Conservation (phyloP, 352 stramenopile species). For the Pythium scleroteichum region DNA sequence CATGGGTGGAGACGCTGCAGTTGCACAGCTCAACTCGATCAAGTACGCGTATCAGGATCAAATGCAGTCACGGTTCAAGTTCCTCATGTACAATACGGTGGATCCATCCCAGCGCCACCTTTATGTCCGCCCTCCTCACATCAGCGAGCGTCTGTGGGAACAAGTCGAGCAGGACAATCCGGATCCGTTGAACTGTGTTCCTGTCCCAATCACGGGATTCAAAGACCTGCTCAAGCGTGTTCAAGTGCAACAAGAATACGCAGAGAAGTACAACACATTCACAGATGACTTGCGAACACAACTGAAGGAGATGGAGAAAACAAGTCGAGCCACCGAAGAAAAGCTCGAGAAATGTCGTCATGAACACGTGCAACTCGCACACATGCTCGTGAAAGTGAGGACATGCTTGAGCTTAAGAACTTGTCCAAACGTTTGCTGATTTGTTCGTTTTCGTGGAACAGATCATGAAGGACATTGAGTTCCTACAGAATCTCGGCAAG, state of each 20-base stretch:
- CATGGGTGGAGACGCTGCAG: constrained; percentile 65
- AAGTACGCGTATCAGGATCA: constrained; percentile 85
- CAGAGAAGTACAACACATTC: constrained; percentile 81
- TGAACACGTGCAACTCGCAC: constrained; percentile 82
- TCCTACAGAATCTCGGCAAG: constrained; percentile 85
- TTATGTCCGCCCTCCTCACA: constrained; percentile 75
- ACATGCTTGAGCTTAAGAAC: too few relatives aligned
- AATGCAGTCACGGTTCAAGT: constrained; percentile 87
- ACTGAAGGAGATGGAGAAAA: constrained; percentile 82
- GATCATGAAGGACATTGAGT: constrained; percentile 87
- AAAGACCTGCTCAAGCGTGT: constrained; percentile 82
- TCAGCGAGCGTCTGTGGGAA: constrained; percentile 85
- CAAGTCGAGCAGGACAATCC: constrained; percentile 87
- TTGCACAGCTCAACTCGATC: constrained; percentile 79
- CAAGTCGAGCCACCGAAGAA: constrained; percentile 74
- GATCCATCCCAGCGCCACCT: constrained; percentile 80
- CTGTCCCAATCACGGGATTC: constrained; percentile 77
- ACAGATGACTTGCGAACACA: constrained; percentile 73
- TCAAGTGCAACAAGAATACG: constrained; percentile 77
- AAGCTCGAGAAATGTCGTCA: constrained; percentile 86
- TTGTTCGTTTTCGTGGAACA: constrained; percentile 4
- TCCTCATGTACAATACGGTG: constrained; percentile 89
- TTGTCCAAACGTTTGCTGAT: background rate
- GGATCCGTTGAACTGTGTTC: constrained; percentile 77
- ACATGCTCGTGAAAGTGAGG: constrained; percentile 74